Evolutionary conservation across 176 grass and related monocot species (phyloP).

Genomic region (Cocos nucifera): DNA sequence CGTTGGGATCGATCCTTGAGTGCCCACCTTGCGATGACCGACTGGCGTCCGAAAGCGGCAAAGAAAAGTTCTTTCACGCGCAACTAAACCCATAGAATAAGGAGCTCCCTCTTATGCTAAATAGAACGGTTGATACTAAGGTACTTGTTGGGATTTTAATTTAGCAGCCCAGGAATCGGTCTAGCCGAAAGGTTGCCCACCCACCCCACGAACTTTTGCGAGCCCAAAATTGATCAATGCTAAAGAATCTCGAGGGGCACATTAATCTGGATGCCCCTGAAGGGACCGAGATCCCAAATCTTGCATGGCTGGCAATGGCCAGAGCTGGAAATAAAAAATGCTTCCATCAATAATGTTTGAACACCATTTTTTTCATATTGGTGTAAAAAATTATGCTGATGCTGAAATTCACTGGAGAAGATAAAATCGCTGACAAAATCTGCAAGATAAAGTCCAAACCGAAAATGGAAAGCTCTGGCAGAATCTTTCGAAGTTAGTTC

Average conservation of each 20-base stretch:
- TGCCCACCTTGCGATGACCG: conserved; percentile 42
- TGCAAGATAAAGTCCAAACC: no score
- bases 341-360: no score
- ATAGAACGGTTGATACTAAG: background rate
- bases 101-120: background rate
- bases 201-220: background rate
- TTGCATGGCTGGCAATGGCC: background rate
- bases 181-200: conserved; percentile 5
- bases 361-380: no score
- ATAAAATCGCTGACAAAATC: no score
- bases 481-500: no score
- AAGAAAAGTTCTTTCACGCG: conserved; percentile 45
- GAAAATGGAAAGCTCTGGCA: no score
- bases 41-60: conserved; percentile 37
- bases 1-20: conserved; percentile 67
- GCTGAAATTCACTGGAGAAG: no score
- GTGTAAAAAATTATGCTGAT: no score
- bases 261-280: background rate
- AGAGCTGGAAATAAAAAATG: no score
- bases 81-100: conserved; percentile 6
- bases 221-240: background rate
- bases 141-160: background rate
- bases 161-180: background rate
- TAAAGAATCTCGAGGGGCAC: background rate
- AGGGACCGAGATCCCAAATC: background rate